Evolutionary conservation across 176 grass and related monocot species (phyloP).

Genomic region (Phyllostachys edulis): DNA sequence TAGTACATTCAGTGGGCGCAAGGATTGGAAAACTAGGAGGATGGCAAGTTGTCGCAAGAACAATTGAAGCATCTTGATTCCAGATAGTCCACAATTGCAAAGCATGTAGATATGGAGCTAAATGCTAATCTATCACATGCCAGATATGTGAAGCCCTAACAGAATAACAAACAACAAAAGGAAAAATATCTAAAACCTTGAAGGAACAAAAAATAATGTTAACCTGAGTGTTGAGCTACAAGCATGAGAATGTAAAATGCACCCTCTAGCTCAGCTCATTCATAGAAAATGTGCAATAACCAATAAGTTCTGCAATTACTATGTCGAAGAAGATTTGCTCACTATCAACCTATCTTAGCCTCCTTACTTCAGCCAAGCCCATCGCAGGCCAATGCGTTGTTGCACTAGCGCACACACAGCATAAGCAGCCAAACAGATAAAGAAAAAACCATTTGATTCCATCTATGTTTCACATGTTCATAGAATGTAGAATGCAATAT

Average conservation of each 20-base stretch:
- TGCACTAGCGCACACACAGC: neutral
- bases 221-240: conserved; percentile 2
- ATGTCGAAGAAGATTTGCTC: conserved; percentile 2
- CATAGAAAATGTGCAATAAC: neutral
- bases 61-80: neutral
- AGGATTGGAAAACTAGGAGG: neutral
- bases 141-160: neutral
- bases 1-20: neutral
- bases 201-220: neutral
- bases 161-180: neutral
- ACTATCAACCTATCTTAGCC: neutral
- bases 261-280: neutral
- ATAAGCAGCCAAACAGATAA: conserved; percentile 13
- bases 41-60: neutral
- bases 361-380: conserved; percentile 7
- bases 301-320: neutral
- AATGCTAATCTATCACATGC: neutral
- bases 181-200: neutral
- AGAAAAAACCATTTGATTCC: neutral
- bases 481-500: neutral
- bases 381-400: neutral
- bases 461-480: conserved; percentile 11
- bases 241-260: neutral
- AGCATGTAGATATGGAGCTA: neutral
- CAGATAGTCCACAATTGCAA: neutral